Conservation (phyloP, 305 asterid genomes). For the Ruellia speciosa region DNA sequence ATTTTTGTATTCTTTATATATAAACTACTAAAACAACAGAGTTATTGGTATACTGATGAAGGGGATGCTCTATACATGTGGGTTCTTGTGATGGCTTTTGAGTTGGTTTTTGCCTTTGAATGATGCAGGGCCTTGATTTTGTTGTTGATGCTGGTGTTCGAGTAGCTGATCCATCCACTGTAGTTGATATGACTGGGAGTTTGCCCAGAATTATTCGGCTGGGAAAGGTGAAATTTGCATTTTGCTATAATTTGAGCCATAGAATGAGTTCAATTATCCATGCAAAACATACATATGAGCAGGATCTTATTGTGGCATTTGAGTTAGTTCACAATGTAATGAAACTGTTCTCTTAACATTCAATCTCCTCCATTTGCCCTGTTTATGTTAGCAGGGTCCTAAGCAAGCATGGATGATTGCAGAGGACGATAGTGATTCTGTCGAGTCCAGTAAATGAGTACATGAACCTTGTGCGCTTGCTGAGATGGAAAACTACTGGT, state of each 20-base stretch:
- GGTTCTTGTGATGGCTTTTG: slow-evolving; percentile 13
- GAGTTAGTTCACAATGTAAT: no score
- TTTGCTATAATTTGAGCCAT: no score
- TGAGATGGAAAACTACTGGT: no score
- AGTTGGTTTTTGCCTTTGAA: slow-evolving; percentile 7
- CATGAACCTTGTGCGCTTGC: background rate
- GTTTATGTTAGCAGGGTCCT: slow-evolving; percentile 49
- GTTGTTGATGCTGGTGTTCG: slow-evolving; percentile 75
- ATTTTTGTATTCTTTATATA: background rate
- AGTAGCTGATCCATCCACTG: slow-evolving; percentile 83
- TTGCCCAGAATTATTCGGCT: slow-evolving; percentile 48
- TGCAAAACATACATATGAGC: no score
- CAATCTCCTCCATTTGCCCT: no score
- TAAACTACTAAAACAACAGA: background rate
- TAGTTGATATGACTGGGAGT: slow-evolving; percentile 77
- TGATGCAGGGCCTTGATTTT: slow-evolving; percentile 75
- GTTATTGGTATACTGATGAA: background rate
- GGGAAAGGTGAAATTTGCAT: slow-evolving; percentile 46
- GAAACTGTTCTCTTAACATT: no score
- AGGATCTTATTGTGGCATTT: no score
- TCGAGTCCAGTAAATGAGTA: background rate
- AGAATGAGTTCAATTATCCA: no score
- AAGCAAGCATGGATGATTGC: slow-evolving; percentile 71
- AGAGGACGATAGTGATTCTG: slow-evolving; percentile 19
- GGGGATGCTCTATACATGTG: background rate